These are phyloP conservation scores for Dioscorea zingiberensis DNA, from an alignment of 106 monocot species.

Conservation along the genomic window DNA sequence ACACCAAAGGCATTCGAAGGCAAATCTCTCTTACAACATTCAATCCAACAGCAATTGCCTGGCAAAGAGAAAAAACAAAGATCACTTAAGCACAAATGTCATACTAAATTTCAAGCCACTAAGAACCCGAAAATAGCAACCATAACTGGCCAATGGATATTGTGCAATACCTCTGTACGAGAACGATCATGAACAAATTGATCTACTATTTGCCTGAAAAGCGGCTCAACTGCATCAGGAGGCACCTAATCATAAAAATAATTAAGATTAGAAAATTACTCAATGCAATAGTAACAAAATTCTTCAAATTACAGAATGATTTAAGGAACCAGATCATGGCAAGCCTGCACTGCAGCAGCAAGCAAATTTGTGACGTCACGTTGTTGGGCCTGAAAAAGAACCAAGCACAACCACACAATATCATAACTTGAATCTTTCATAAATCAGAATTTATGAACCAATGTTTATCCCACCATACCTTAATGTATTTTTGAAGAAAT, in stretches of 20 bases:
- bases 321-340: constrained; percentile 82
- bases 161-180: constrained; percentile 66
- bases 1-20: constrained; percentile 90
- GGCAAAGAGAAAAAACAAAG: constrained; percentile 4
- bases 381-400: constrained; percentile 84
- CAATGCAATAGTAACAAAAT: no score
- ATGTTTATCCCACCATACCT: constrained; percentile 34
- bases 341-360: constrained; percentile 91
- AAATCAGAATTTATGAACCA: background rate
- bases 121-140: background rate
- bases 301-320: background rate
- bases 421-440: constrained; percentile 3
- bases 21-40: constrained; percentile 94
- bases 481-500: constrained; percentile 84
- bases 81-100: background rate
- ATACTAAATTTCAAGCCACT: constrained; percentile 1
- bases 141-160: background rate
- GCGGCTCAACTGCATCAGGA: constrained; percentile 95
- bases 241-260: constrained; percentile 54
- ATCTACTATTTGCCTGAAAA: constrained; percentile 89
- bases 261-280: background rate
- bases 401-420: no score
- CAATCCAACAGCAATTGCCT: constrained; percentile 95
- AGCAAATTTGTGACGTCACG: constrained; percentile 83
- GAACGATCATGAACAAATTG: constrained; percentile 94